Conservation (phyloP, 371 early-diverging fungal species). For the Rozella allomycis region DNA sequence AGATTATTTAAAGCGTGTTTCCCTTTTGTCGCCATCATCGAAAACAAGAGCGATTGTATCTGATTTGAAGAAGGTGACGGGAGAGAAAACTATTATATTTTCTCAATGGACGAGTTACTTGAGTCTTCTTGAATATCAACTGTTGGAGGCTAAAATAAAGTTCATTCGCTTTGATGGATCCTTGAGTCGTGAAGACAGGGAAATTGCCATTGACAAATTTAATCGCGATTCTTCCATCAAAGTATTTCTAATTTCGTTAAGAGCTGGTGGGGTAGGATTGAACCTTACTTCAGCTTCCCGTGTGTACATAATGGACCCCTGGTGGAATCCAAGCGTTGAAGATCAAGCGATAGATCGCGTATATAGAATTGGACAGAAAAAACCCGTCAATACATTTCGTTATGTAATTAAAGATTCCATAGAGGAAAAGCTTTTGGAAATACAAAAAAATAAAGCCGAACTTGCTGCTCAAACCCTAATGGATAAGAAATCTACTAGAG, state of each 20-base stretch:
- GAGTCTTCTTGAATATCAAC: slow-evolving; percentile 6
- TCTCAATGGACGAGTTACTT: slow-evolving; percentile 39
- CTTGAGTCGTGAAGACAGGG: slow-evolving; percentile 4
- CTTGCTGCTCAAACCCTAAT: slow-evolving; percentile 1
- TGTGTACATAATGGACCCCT: slow-evolving; percentile 39
- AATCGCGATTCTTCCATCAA: slow-evolving; percentile 18
- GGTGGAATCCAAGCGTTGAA: slow-evolving; percentile 65
- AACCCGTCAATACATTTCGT: slow-evolving; percentile 23
- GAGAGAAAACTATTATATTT: slow-evolving; percentile 42
- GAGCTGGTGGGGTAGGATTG: slow-evolving; percentile 71
- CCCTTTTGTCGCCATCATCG: too few species aligned
- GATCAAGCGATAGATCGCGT: slow-evolving; percentile 71
- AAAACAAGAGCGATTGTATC: too few species aligned
- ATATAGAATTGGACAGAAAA: slow-evolving; percentile 54
- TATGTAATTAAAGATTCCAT: slow-evolving; percentile 37
- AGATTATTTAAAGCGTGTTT: too few species aligned
- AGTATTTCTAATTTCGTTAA: slow-evolving; percentile 57
- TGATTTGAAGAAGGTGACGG: slow-evolving; percentile 1
- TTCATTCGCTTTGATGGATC: slow-evolving; percentile 5
- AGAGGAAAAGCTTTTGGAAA: slow-evolving; percentile 34
- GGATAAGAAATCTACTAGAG: not conserved
- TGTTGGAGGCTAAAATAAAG: slow-evolving; percentile 6
- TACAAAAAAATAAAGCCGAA: slow-evolving; percentile 29
- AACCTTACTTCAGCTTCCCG: slow-evolving; percentile 58
- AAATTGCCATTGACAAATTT: slow-evolving; percentile 16